Evolutionary conservation across 495 filamentous ascomycete genomes (phyloP).

Genomic region (Talaromyces stipitatus): DNA sequence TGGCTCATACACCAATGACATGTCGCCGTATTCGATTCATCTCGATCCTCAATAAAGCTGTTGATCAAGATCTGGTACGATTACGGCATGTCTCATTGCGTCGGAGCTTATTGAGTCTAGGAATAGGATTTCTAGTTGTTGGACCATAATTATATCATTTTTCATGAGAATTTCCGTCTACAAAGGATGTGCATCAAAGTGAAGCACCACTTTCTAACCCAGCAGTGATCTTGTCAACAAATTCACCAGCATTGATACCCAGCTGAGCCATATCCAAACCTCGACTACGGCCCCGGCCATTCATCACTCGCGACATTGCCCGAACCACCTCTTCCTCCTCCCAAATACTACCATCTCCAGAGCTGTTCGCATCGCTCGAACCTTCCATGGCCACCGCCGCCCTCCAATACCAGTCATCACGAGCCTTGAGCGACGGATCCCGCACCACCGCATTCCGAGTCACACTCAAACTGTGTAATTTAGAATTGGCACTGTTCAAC

Average conservation of each 20-base stretch:
- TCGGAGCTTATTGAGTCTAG: too few species aligned
- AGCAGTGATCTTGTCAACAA: conserved; percentile 34
- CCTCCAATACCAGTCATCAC: conserved; percentile 52
- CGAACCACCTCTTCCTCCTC: conserved; percentile 50
- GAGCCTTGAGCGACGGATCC: conserved; percentile 45
- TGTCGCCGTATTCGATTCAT: not conserved
- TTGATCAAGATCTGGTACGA: not conserved
- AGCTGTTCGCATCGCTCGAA: conserved; percentile 18
- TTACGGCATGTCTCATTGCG: too few species aligned
- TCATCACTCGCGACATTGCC: conserved; percentile 42
- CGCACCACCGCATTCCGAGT: conserved; percentile 52
- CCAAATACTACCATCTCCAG: conserved; percentile 30
- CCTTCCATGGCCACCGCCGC: conserved; percentile 35
- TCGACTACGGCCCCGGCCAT: conserved; percentile 19
- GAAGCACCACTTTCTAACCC: conserved; percentile 22
- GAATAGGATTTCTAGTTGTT: not conserved
- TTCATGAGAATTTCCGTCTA: too few species aligned
- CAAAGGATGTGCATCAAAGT: not conserved
- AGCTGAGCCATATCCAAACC: conserved; percentile 42
- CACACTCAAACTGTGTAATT: conserved; percentile 46
- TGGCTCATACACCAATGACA: not conserved
- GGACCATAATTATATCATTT: too few species aligned
- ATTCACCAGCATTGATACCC: conserved; percentile 35
- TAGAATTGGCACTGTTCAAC: conserved; percentile 37
- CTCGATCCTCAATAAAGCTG: not conserved